phyloP scores from a whole-genome alignment of 2,329 filamentous ascomycete species.

The Akanthomyces lecanii region DNA sequence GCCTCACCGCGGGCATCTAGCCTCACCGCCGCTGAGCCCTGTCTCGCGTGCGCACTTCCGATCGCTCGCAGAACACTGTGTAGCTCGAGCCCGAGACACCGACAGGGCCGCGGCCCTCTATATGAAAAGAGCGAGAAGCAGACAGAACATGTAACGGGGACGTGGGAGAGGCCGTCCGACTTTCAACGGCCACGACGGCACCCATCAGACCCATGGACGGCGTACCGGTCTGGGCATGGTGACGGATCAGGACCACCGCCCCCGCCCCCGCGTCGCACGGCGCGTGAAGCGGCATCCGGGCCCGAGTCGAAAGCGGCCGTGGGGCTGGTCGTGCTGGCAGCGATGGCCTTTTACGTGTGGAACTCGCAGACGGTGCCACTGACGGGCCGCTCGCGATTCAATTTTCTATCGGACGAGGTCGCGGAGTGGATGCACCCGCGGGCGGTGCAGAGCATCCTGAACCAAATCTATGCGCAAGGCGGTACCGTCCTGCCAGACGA shows the following conservation, averaged over 20 bases:
- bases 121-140: background rate
- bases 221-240: too few species aligned
- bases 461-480: constrained; percentile 47
- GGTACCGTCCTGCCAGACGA: constrained; percentile 53
- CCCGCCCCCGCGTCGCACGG: background rate
- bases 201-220: too few species aligned
- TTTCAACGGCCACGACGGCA: background rate
- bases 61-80: background rate
- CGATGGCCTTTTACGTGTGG: constrained; percentile 57
- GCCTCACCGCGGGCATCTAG: background rate
- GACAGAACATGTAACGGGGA: background rate
- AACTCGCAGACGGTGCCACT: constrained; percentile 72
- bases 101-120: background rate
- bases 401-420: constrained; percentile 54
- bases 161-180: constrained; percentile 3
- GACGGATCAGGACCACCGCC: background rate
- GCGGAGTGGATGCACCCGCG: constrained; percentile 41
- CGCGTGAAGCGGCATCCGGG: background rate
- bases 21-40: background rate
- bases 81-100: background rate
- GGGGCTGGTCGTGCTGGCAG: constrained; percentile 38
- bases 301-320: constrained; percentile 21
- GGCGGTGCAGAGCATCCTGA: constrained; percentile 41
- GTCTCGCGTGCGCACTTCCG: background rate
- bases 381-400: constrained; percentile 69